Evolutionary conservation across 78 protist species (phyloP).

Genomic region (Dictyostelium purpureum): DNA sequence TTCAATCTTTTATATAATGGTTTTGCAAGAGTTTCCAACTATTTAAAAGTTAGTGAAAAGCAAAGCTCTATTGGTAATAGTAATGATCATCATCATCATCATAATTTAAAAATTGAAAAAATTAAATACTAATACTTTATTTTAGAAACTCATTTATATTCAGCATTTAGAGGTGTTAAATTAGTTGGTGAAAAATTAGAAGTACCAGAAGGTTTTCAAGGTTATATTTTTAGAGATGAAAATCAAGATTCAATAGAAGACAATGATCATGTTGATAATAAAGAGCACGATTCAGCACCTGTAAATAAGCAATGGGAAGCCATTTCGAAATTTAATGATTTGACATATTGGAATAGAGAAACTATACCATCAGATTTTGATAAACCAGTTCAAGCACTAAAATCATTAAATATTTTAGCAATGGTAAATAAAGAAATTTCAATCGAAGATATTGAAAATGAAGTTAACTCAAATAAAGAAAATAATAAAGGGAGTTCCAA

Average conservation of each 20-base stretch:
- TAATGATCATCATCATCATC: not conserved
- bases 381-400: constrained; percentile 11
- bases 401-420: constrained; percentile 7
- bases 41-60: not conserved
- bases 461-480: not conserved
- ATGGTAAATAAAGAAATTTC: constrained; percentile 13
- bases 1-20: constrained; percentile 35
- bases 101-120: not conserved
- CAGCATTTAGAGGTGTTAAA: constrained; percentile 35
- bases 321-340: constrained; percentile 5
- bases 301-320: constrained; percentile 11
- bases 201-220: constrained; percentile 23
- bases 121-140: not conserved
- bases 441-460: constrained; percentile 1
- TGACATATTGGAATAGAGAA: constrained; percentile 59
- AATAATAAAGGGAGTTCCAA: not conserved
- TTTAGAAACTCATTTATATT: not conserved
- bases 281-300: not conserved
- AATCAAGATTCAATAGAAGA: not conserved
- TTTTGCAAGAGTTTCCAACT: constrained; percentile 44
- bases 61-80: not conserved
- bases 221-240: constrained; percentile 32
- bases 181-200: constrained; percentile 11
- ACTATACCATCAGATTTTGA: constrained; percentile 25
- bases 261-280: not conserved